Base-by-base conservation (phyloP, 2,329 filamentous ascomycete species). In the Fusarium circinatum region DNA sequence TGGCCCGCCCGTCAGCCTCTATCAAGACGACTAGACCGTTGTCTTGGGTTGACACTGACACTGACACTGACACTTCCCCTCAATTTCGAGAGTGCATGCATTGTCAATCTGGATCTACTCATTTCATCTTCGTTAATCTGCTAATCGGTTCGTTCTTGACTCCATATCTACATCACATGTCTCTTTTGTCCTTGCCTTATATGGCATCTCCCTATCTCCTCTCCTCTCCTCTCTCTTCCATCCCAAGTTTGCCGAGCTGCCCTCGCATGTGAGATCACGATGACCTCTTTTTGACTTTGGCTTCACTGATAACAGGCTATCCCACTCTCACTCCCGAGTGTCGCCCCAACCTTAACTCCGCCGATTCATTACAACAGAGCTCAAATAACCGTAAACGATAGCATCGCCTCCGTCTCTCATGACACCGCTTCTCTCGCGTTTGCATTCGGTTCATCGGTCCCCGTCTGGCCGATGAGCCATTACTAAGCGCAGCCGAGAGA, bases 1-100 rank as follows among this genome's bases (percentile, higher is more conserved):
- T 64, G 54, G 34, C 55, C 70, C 70, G 70, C 67, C 55, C 41
- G 48, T 56, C 54, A 32, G 17, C 14, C 63, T 45, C 41, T 55
- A 56, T 41, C 51, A 61, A 62, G 49, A 38, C 49, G 14, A 15
- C 32, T 3, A 36, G 30, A 59, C 60, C 60, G 54, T 48, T 63
- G 54, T 41, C 38, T 30, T 57, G 60, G 52, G 34, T 62, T 30
- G 47, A 30, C 28, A 49, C 45, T 47, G 44, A 47, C 44, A 28
- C 45, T 47, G 44, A 47, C 44, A 28, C n/a, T 48, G 45, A 48
- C 47, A 45, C 38, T 62, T 28, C 55, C 24, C 26, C 41, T 47
- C 41, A 28, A 59, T 62, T 41, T 18, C 34, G 26, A 39, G 45
- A 39, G 52, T 59, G 32, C 34, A 44, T 39, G 54, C 54, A 63